These are phyloP conservation scores for Suillus discolor DNA, from an alignment of 768 basidiomycete species.

Conservation along the genomic window DNA sequence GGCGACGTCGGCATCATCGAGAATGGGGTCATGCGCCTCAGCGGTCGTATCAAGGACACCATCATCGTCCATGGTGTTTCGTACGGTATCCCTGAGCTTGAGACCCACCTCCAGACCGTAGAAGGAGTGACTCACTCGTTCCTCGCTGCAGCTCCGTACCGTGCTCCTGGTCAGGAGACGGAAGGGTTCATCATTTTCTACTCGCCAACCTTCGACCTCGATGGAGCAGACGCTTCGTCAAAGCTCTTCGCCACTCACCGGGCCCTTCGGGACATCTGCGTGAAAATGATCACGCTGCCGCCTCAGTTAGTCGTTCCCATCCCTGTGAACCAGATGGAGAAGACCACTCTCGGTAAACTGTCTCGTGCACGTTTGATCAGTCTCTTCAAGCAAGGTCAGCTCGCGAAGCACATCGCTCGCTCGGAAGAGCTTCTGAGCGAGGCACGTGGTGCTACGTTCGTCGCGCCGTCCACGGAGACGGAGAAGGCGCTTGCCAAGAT, in stretches of 20 bases:
- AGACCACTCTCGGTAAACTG: constrained; percentile 48
- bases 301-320: constrained; percentile 43
- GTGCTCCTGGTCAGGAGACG: constrained; percentile 37
- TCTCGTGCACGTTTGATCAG: constrained; percentile 40
- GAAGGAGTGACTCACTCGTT: constrained; percentile 34
- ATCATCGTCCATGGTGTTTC: constrained; percentile 44
- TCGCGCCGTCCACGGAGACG: constrained; percentile 23
- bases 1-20: constrained; percentile 52
- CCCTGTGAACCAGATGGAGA: constrained; percentile 38
- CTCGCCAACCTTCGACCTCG: constrained; percentile 26
- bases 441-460: constrained; percentile 26
- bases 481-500: constrained; percentile 33
- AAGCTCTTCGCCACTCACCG: constrained; percentile 29
- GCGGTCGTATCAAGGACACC: constrained; percentile 42
- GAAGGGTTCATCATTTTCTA: constrained; percentile 46
- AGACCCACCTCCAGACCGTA: constrained; percentile 40
- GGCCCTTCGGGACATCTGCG: constrained; percentile 32
- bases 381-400: constrained; percentile 38
- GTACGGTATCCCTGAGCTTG: constrained; percentile 37
- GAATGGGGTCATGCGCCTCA: constrained; percentile 36
- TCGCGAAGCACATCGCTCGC: constrained; percentile 29
- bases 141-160: constrained; percentile 39
- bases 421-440: constrained; percentile 27
- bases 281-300: constrained; percentile 36
- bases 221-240: constrained; percentile 26